Evolutionary conservation across 2,329 filamentous ascomycete genomes (phyloP).

Genomic region (Cryphonectria naterciae): DNA sequence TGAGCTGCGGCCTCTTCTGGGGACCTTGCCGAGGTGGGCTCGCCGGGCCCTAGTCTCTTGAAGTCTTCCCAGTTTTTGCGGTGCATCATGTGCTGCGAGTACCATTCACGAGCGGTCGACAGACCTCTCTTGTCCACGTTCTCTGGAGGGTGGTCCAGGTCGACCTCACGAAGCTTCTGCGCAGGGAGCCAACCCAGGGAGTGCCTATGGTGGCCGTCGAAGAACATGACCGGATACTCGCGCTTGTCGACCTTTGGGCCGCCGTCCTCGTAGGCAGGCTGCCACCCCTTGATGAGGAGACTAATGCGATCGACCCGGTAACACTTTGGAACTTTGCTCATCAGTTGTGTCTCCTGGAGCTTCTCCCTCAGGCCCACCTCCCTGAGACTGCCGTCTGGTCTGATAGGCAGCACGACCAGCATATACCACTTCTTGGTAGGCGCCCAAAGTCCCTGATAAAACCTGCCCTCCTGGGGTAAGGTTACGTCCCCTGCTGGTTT

Average conservation of each 20-base stretch:
- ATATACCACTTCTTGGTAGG: conserved; percentile 38
- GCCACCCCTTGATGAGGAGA: conserved; percentile 42
- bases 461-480: conserved; percentile 37
- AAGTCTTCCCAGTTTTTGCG: conserved; percentile 26
- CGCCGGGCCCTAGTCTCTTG: conserved; percentile 25
- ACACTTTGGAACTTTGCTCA: conserved; percentile 40
- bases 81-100: conserved; percentile 26
- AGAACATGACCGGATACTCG: conserved; percentile 46
- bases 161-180: conserved; percentile 22
- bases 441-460: conserved; percentile 41
- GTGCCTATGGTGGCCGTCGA: conserved; percentile 36
- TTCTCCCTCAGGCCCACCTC: conserved; percentile 28
- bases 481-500: conserved; percentile 29
- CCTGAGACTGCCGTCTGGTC: conserved; percentile 21
- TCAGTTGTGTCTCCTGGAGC: conserved; percentile 38
- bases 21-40: conserved; percentile 21
- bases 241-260: conserved; percentile 39
- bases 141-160: conserved; percentile 23
- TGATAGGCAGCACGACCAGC: conserved; percentile 43
- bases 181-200: conserved; percentile 26
- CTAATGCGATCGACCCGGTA: conserved; percentile 38
- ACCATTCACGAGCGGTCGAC: conserved; percentile 25
- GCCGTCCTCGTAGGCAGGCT: conserved; percentile 41
- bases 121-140: conserved; percentile 20
- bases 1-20: conserved; percentile 16